Evolutionary conservation across 2,329 filamentous ascomycete species (phyloP).

Genomic region (Talaromyces amestolkiae): DNA sequence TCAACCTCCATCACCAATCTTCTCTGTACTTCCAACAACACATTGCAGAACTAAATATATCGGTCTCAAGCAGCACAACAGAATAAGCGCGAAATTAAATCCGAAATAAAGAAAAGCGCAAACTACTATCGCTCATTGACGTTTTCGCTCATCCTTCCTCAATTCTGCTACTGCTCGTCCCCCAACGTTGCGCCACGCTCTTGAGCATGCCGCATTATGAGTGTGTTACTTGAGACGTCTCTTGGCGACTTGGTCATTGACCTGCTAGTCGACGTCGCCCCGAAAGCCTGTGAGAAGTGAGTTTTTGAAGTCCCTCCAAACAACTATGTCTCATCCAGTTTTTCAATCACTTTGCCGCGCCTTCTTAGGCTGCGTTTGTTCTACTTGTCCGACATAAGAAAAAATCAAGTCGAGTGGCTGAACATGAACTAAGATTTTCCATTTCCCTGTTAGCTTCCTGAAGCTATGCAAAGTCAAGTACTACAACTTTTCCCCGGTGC

Average conservation of each 20-base stretch:
- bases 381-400: conserved; percentile 24
- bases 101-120: not conserved
- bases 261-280: conserved; percentile 81
- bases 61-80: not conserved
- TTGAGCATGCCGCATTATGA: conserved; percentile 58
- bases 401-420: conserved; percentile 45
- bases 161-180: conserved; percentile 2
- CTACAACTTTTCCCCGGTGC: conserved; percentile 94
- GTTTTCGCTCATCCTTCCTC: not conserved
- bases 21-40: not conserved
- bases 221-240: conserved; percentile 88
- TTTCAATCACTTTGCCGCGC: not conserved
- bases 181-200: conserved; percentile 5
- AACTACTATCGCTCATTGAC: not conserved
- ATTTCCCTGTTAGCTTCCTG: conserved; percentile 67
- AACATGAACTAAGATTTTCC: conserved; percentile 54
- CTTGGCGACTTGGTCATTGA: conserved; percentile 94
- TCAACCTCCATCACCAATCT: not conserved
- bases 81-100: not conserved
- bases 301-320: not conserved
- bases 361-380: conserved; percentile 17
- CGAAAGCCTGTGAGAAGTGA: conserved; percentile 92
- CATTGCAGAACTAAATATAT: conserved; percentile 3
- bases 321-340: not conserved
- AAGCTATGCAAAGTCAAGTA: conserved; percentile 99